Evolutionary conservation across 225 moss, liverwort and hornwort genomes (phyloP).

Genomic region (Polytrichum commune): DNA sequence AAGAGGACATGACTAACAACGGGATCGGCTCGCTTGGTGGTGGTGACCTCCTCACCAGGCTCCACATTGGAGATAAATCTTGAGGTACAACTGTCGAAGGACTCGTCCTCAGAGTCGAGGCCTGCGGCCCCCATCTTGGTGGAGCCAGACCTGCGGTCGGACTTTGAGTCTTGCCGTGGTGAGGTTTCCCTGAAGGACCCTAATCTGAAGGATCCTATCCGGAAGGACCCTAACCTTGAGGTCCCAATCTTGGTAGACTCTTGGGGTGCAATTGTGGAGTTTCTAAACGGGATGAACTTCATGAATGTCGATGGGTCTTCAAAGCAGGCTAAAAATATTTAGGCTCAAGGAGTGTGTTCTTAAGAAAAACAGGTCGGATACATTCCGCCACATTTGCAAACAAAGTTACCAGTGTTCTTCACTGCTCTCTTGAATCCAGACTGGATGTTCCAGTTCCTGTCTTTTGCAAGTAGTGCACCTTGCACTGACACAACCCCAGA

Average conservation of each 20-base stretch:
- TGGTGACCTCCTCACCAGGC: constrained; percentile 30
- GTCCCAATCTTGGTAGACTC: constrained; percentile 41
- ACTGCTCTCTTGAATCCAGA: too few species aligned
- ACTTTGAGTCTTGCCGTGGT: constrained; percentile 25
- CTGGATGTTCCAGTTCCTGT: too few species aligned
- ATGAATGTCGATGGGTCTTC: constrained; percentile 8
- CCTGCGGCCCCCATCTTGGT: constrained; percentile 12
- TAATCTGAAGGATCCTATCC: constrained; percentile 50
- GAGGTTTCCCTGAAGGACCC: constrained; percentile 50
- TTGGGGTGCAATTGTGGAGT: constrained; percentile 35
- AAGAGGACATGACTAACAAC: constrained; percentile 12
- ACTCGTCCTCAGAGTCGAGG: constrained; percentile 51
- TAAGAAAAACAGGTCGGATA: too few species aligned
- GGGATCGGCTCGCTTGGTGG: constrained; percentile 29
- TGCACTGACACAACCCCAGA: too few species aligned
- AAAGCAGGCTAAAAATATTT: too few species aligned
- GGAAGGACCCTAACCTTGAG: constrained; percentile 52
- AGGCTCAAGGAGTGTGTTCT: too few species aligned
- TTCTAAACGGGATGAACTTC: constrained; percentile 52
- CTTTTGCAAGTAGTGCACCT: too few species aligned
- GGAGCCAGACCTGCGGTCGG: constrained; percentile 41
- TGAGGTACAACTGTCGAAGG: constrained; percentile 50
- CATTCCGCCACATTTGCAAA: too few species aligned
- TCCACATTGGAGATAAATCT: constrained; percentile 42
- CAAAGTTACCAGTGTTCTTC: too few species aligned